Percentiles rank a stretch among this genome's conserved stretches.
phyloP scores from a whole-genome alignment of 768 basidiomycete genomes.

The Xerocomus spinulosus region DNA sequence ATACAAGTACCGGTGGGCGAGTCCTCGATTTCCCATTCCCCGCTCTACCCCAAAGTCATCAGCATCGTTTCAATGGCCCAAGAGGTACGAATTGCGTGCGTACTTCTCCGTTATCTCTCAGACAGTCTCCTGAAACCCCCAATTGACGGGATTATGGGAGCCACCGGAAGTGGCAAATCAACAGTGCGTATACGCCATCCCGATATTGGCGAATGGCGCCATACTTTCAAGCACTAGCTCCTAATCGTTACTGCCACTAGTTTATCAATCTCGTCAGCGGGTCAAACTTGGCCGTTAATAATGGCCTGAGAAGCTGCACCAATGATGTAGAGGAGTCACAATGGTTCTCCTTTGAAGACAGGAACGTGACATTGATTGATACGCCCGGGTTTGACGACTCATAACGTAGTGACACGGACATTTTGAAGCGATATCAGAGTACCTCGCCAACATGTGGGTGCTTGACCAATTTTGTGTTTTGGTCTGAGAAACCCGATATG shows the following conservation, averaged over 20 bases:
- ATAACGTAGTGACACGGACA: neutral
- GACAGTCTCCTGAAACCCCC: neutral
- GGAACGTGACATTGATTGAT: neutral
- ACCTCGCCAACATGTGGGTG: neutral
- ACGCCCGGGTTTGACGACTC: slow-evolving; percentile 1
- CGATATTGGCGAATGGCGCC: too few relatives aligned
- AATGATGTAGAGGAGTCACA: neutral
- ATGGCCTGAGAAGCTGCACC: neutral
- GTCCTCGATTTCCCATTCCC: neutral
- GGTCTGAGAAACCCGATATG: neutral
- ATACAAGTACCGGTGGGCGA: neutral
- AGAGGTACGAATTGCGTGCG: neutral
- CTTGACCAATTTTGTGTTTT: neutral
- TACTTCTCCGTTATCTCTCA: neutral
- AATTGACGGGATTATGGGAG: neutral
- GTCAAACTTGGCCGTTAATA: neutral
- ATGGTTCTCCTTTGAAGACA: neutral
- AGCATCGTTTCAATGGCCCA: neutral
- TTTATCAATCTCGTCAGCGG: neutral
- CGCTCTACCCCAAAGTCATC: neutral
- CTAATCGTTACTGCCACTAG: neutral
- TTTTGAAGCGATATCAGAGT: neutral
- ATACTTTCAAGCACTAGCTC: neutral
- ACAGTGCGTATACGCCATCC: neutral
- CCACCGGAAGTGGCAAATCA: neutral